phyloP scores from a whole-genome alignment of 257 asterid genomes.

The Gentiana dahurica region DNA sequence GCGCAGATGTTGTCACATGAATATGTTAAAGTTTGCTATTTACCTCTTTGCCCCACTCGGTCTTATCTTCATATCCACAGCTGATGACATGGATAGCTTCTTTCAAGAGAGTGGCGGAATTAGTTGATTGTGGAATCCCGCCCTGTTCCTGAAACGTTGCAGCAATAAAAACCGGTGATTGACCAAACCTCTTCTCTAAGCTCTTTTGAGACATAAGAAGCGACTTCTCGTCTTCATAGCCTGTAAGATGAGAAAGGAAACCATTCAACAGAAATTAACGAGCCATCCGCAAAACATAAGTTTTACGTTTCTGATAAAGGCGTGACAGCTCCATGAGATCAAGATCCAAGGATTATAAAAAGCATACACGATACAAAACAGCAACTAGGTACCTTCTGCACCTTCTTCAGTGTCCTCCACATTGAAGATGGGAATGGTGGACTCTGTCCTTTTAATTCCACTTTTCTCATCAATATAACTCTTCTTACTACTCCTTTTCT shows the following conservation, averaged over 20 bases:
- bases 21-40: not conserved
- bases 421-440: slow-evolving; percentile 69
- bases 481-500: slow-evolving; percentile 51
- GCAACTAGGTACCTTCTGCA: slow-evolving; percentile 53
- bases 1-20: not conserved
- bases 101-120: slow-evolving; percentile 68
- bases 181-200: slow-evolving; percentile 93
- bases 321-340: no score
- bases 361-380: not conserved
- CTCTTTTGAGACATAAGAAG: slow-evolving; percentile 90
- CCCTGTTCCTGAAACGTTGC: slow-evolving; percentile 93
- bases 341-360: no score
- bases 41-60: slow-evolving; percentile 99
- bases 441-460: slow-evolving; percentile 73
- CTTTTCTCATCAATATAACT: slow-evolving; percentile 65
- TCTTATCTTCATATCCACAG: slow-evolving; percentile 94
- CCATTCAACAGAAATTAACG: slow-evolving; percentile 6
- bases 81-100: slow-evolving; percentile 98
- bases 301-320: no score
- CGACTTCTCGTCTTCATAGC: slow-evolving; percentile 81
- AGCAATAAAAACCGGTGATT: slow-evolving; percentile 89
- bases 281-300: not conserved
- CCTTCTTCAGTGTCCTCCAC: slow-evolving; percentile 90
- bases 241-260: slow-evolving; percentile 28
- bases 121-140: slow-evolving; percentile 82